A percentile compares a stretch with the other conserved stretches of the same genome.
These are phyloP conservation scores for Fusarium sp. DNA, from an alignment of 2,329 filamentous ascomycete genomes.

Conservation along the genomic window DNA sequence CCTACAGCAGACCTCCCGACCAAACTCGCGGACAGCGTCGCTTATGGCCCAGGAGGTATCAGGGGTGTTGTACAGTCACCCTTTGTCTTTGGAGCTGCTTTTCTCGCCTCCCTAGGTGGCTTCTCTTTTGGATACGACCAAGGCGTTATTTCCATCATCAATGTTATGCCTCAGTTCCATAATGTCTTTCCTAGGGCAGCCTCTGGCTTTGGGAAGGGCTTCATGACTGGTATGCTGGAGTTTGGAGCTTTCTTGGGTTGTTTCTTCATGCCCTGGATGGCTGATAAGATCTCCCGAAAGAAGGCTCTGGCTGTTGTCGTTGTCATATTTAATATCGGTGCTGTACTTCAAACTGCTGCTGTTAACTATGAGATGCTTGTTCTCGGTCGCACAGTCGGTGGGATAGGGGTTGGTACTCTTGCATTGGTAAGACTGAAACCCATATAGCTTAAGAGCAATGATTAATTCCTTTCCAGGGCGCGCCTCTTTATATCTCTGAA, in stretches of 20 bases:
- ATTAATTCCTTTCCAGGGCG: slow-evolving; percentile 32
- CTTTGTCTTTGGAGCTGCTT: slow-evolving; percentile 53
- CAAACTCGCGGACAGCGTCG: background rate
- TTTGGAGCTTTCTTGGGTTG: slow-evolving; percentile 61
- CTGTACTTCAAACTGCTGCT: slow-evolving; percentile 41
- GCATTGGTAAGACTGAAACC: slow-evolving; percentile 51
- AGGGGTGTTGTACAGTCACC: background rate
- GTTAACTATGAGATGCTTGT: slow-evolving; percentile 27
- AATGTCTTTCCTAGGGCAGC: slow-evolving; percentile 48
- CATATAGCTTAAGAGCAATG: background rate
- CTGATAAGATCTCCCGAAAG: slow-evolving; percentile 43
- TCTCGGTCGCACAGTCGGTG: slow-evolving; percentile 47
- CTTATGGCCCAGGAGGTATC: background rate
- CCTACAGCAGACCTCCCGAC: background rate
- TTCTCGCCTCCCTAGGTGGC: slow-evolving; percentile 51
- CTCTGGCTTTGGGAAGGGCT: slow-evolving; percentile 52
- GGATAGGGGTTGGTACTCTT: slow-evolving; percentile 60
- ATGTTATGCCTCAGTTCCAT: slow-evolving; percentile 59
- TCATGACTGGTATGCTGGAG: slow-evolving; percentile 59
- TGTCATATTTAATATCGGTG: slow-evolving; percentile 39
- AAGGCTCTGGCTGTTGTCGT: slow-evolving; percentile 42
- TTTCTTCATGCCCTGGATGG: slow-evolving; percentile 39
- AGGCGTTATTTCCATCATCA: slow-evolving; percentile 55
- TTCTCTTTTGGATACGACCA: slow-evolving; percentile 43
- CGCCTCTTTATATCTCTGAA: slow-evolving; percentile 61